Base-by-base conservation (phyloP, 176 grass and related monocot species). In the Poa pratensis region DNA sequence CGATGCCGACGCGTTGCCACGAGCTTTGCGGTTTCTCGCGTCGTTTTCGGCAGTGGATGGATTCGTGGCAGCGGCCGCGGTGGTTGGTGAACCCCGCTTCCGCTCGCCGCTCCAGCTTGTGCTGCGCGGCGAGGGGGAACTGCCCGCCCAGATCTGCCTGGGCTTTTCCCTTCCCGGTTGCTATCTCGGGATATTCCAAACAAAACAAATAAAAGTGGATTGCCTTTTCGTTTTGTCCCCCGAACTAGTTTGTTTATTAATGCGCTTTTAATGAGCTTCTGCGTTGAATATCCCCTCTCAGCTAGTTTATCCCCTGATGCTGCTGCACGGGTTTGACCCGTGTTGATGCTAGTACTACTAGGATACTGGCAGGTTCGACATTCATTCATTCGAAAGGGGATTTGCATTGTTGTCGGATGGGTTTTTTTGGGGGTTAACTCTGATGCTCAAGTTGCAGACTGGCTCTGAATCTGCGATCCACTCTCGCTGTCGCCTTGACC, bases 81-180 rank as follows among this genome's bases (percentile, higher is more conserved):
- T 48, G 69, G 57, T 54, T 53, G 73, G 57, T 50, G 46, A 53
- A 9, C 66, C 9, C 14, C 30, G 61, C 51, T 17, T 39, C 49
- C 10, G 19, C 35, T 48, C 10, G 10, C 22, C 88, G 78, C 55
- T 77, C 69, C 4, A 19, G 14, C 79, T 81, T 34, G 61, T 46
- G n/a, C 4, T 28, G 46, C 46, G 15, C 72, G 72, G 39, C 6
- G 75, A 83, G 12, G 27, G 62, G 62, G 49, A 64, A 80, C 69
- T 80, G 80, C 57, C 18, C 76, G 75, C 57, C 18, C 77, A 87
- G 89, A 91, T 91, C 89, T 87, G 85, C 70, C 60, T n/a, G 69
- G 69, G 69, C 76, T 88, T 81, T 70, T 9, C 18, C 15, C 18
- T 5, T 2, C 42, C 70, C 45, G 30, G 51, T 30, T 81, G 73